Conservation (phyloP, 441 rosid genomes). For the Corymbia calophylla region DNA sequence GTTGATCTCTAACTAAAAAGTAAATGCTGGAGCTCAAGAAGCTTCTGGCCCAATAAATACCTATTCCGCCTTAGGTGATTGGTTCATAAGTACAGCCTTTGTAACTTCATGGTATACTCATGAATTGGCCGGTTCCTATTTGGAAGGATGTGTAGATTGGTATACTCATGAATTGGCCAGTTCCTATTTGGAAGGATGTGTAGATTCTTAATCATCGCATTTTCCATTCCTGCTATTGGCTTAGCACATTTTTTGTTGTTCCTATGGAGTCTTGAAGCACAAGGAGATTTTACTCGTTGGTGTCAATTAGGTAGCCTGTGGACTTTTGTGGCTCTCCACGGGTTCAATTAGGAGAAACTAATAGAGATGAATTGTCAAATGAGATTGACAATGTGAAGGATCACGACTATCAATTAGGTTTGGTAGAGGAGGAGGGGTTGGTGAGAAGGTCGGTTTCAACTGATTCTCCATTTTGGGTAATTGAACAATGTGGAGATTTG, state of each 20-base stretch:
- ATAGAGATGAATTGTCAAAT: not conserved
- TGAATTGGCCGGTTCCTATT: not conserved
- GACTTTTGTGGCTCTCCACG: too few relatives aligned
- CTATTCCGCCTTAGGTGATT: too few relatives aligned
- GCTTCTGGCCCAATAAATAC: too few relatives aligned
- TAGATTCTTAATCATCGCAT: not conserved
- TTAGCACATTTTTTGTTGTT: not conserved
- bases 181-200: not conserved
- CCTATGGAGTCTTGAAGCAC: not conserved
- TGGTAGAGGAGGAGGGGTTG: not conserved
- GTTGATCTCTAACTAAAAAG: too few relatives aligned
- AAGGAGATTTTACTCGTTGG: not conserved
- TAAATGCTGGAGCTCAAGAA: too few relatives aligned
- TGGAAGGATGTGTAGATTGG: not conserved
- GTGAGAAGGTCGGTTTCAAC: not conserved
- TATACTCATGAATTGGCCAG: too few relatives aligned
- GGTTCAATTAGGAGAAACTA: not conserved
- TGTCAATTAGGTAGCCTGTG: too few relatives aligned
- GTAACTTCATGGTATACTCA: not conserved
- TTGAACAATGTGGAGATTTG: fast-evolving
- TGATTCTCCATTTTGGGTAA: not conserved
- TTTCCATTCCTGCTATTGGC: not conserved
- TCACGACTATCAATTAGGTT: too few relatives aligned
- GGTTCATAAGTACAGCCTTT: not conserved
- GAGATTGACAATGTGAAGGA: too few relatives aligned